Base-by-base conservation (phyloP, 148 eudicot genomes). In the Heliosperma pusillum region DNA sequence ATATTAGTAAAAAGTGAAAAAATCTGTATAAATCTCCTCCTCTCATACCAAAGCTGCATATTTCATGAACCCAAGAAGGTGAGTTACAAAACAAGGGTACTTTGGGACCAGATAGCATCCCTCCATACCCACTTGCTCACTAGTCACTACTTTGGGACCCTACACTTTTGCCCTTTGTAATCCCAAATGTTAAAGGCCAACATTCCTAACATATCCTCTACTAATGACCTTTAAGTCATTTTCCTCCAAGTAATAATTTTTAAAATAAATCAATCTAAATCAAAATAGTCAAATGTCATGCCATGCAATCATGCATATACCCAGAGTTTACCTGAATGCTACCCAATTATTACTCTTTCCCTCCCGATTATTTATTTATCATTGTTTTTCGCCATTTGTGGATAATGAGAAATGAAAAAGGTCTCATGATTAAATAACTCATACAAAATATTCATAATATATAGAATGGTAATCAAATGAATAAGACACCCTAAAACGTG, bases 51-150 rank as follows among this genome's bases (percentile, higher is more conserved):
- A 36, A 7, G 42, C 42, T 36, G 42, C 42, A 36, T 36, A 36
- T 36, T 36, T 36, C 9, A 36, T 36, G 19, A 64, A 64, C n/a
- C 68, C 68, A 70, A 57, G 62, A 36, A 36, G 42, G 64, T 50
- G 36, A 17, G 4, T 36, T 36, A 10, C 42, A 56, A 78, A 78
- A 25, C 66, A 25, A 63, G 45, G 76, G 45, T 29, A 66, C 60
- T 57, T 68, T 66, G 73, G 81, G 81, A 78, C 81, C 80, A 78
- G 45, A 78, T 26, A 78, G 70, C 42, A 5, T 10, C 42, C 3
- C 42, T 36, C 42, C 42, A 36, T 36, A 8, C 42, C 66, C 67
- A 78, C 71, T 78, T 78, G 81, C 65, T 40, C 30, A 27, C 16
- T 47, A 47, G 2, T 3, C 10, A 47, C 3, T 6, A 66, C 50